Conservation (phyloP, 169 alveolate genomes). For the Prorocentrum cordatum region DNA sequence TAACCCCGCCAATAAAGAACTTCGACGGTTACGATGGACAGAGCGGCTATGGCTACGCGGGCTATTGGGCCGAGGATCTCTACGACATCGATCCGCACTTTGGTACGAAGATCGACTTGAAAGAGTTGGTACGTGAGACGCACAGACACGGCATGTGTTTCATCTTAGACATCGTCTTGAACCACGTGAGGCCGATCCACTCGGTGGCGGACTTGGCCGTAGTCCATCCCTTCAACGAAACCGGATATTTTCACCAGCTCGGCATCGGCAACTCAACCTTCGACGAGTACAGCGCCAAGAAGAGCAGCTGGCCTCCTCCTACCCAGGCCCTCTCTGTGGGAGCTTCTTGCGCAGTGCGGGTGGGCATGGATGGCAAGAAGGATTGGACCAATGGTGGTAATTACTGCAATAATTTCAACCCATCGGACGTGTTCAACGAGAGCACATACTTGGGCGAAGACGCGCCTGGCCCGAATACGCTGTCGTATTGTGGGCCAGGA, state of each 20-base stretch:
- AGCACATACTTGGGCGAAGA: too few species aligned
- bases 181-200: constrained; percentile 31
- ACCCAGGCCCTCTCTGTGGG: too few species aligned
- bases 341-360: too few species aligned
- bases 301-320: too few species aligned
- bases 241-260: constrained; percentile 1
- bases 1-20: constrained; percentile 29
- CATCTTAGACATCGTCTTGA: constrained; percentile 40
- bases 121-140: constrained; percentile 6
- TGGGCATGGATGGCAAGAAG: too few species aligned
- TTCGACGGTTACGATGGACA: constrained; percentile 26
- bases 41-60: constrained; percentile 45
- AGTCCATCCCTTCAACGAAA: constrained; percentile 23
- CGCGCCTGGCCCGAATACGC: too few species aligned
- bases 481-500: constrained; percentile 45
- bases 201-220: neutral
- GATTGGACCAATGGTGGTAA: too few species aligned
- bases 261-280: constrained; percentile 15
- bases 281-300: neutral
- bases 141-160: constrained; percentile 44
- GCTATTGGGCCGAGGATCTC: constrained; percentile 47
- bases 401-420: too few species aligned
- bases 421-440: too few species aligned
- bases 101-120: constrained; percentile 7
- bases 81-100: constrained; percentile 15